phyloP scores from a whole-genome alignment of 2,329 filamentous ascomycete genomes.

The Hymenoscyphus albidus region DNA sequence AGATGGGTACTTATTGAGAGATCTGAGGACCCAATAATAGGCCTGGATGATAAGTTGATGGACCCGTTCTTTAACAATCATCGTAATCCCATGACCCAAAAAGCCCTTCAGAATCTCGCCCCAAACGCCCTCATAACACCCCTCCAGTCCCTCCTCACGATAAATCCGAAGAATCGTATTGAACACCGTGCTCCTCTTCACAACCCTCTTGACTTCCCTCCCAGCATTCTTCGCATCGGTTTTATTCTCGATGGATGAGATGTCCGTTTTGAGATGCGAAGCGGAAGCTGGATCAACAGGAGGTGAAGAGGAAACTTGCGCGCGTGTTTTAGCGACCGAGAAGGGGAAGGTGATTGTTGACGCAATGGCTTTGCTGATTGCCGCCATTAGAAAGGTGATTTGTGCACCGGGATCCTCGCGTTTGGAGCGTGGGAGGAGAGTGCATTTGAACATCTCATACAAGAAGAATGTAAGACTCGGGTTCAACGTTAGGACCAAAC shows the following conservation, averaged over 20 bases:
- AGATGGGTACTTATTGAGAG: slow-evolving; percentile 42
- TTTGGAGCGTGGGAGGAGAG: slow-evolving; percentile 51
- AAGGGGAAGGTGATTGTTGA: slow-evolving; percentile 80
- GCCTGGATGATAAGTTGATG: slow-evolving; percentile 67
- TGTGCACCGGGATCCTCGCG: slow-evolving; percentile 49
- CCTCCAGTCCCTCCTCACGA: slow-evolving; percentile 60
- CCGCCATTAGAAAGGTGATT: slow-evolving; percentile 64
- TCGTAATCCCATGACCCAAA: slow-evolving; percentile 80
- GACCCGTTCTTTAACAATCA: slow-evolving; percentile 77
- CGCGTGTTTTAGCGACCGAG: slow-evolving; percentile 75
- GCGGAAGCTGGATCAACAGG: slow-evolving; percentile 32
- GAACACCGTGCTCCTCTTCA: slow-evolving; percentile 52
- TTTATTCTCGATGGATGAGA: slow-evolving; percentile 33
- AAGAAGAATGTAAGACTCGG: slow-evolving; percentile 83
- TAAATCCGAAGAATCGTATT: slow-evolving; percentile 56
- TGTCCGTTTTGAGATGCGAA: slow-evolving; percentile 32
- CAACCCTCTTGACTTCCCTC: slow-evolving; percentile 24
- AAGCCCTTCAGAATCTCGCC: slow-evolving; percentile 80
- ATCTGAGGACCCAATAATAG: slow-evolving; percentile 62
- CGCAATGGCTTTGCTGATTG: slow-evolving; percentile 73
- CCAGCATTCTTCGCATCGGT: slow-evolving; percentile 27
- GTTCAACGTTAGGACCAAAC: slow-evolving; percentile 75
- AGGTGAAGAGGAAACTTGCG: slow-evolving; percentile 56
- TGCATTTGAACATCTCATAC: slow-evolving; percentile 65
- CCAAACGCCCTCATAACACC: slow-evolving; percentile 71